Base-by-base conservation (phyloP, 148 eudicot species). In the Selenicereus undatus region DNA sequence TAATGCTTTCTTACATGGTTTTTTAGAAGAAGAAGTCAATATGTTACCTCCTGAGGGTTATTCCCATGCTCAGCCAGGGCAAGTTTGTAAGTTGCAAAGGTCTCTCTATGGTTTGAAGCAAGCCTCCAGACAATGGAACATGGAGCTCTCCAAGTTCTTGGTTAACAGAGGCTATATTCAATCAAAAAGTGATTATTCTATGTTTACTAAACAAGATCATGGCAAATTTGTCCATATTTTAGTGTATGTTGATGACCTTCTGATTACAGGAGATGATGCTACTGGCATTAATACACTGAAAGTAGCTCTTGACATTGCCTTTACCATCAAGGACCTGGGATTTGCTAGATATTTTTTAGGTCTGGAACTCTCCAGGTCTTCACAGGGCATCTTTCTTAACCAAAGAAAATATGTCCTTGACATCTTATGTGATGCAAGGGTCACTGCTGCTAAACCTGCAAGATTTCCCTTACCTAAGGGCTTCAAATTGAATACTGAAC, bases 311-410 rank as follows among this genome's bases (percentile, higher is more conserved):
- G 5, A 79, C 20, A 0, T 11, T 0, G 2, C 29, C 0, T 79
- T 79, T n/a, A 79, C 65, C 16, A 79, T 79, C 5, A 79, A 79
- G 8, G 81, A 79, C 1, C 2, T 79, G 16, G 65, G 81, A 0
- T 8, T 10, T 5, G n/a, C 71, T 0, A 70, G 6, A 11, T 79
- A 68, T 29, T 79, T 79, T 10, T 7, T 79, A 5, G 81, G 75
- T 3, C 14, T 79, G 1, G 75, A 79, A 22, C 10, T 79, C 0
- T 14, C 42, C 0, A 29, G 42, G 2, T 17, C 75, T 29, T 1
- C 24, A 2, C 1, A 5, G 0, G 75, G 75, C 6, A 36, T n/a
- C 0, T 5, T 2, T 17, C 27, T 72, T 11, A 14, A 70, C 30
- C 43, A 70, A 4, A 30, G 43, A 20, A 70, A 70, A 18, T 70